Conservation (phyloP, 768 basidiomycete genomes). For the Piloderma croceum region DNA sequence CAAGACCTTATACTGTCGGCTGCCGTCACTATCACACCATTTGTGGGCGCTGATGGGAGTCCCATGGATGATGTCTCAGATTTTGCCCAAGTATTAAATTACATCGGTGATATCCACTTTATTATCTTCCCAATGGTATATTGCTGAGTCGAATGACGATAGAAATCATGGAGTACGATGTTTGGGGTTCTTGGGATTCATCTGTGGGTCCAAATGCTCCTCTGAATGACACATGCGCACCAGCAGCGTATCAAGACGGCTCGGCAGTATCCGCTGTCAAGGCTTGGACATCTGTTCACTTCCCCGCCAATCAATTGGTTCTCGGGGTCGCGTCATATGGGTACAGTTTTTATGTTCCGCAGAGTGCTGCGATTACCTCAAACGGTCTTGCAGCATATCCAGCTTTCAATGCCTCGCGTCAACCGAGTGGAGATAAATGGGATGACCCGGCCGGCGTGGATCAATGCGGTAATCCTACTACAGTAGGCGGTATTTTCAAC, state of each 20-base stretch:
- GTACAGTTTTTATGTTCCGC: conserved; percentile 55
- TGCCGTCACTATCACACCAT: conserved; percentile 64
- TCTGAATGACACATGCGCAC: conserved; percentile 69
- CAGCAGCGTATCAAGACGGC: conserved; percentile 51
- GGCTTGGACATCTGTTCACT: conserved; percentile 72
- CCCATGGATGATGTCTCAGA: conserved; percentile 66
- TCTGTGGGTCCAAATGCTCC: conserved; percentile 80
- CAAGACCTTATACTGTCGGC: conserved; percentile 61
- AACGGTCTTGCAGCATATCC: conserved; percentile 45
- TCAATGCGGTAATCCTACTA: conserved; percentile 49
- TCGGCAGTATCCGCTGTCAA: conserved; percentile 72
- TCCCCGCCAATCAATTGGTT: conserved; percentile 65
- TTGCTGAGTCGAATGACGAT: conserved; percentile 49
- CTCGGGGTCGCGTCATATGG: conserved; percentile 85
- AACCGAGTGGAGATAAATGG: conserved; percentile 54
- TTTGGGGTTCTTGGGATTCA: conserved; percentile 48
- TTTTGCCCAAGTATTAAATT: conserved; percentile 67
- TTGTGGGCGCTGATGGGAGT: conserved; percentile 49
- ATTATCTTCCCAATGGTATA: neutral
- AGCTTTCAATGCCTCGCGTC: conserved; percentile 38
- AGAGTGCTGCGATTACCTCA: conserved; percentile 34
- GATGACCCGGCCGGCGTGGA: conserved; percentile 46
- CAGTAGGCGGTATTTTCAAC: conserved; percentile 52
- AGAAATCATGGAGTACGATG: conserved; percentile 69
- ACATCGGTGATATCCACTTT: conserved; percentile 29